Percentiles rank a stretch among this genome's conserved stretches.
Conservation (phyloP, 345 rosid species). For the Lenwebbia sp. region DNA sequence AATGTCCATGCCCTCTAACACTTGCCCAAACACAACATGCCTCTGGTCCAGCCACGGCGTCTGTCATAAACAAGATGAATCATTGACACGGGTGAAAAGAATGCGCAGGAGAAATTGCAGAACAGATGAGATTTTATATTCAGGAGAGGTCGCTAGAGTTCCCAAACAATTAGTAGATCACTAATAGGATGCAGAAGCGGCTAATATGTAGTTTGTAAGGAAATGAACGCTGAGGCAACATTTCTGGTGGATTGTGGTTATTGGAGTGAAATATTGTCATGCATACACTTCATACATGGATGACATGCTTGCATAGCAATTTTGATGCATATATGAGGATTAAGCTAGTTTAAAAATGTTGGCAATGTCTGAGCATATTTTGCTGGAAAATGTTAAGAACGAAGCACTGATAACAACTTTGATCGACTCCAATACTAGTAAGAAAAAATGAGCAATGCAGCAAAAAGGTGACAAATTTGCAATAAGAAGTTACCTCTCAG, state of each 20-base stretch:
- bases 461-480: not conserved
- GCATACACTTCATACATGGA: not conserved
- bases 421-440: not conserved
- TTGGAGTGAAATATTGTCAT: not conserved
- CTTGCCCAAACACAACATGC: slow-evolving; percentile 98
- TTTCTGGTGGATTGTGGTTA: not conserved
- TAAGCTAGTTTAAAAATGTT: not conserved
- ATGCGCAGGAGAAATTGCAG: not conserved
- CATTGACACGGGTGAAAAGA: not conserved
- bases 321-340: not conserved
- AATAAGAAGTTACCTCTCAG: not conserved
- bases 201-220: not conserved
- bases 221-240: not conserved
- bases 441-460: not conserved
- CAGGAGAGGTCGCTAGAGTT: not conserved
- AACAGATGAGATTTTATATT: not conserved
- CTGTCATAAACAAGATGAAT: slow-evolving; percentile 26
- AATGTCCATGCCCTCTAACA: slow-evolving; percentile 85
- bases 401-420: not conserved
- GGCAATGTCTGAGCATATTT: not conserved
- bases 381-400: not conserved
- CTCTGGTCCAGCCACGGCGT: slow-evolving; percentile 92
- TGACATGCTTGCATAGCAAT: not conserved
- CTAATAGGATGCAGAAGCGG: not conserved
- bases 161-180: not conserved